phyloP scores from a whole-genome alignment of 2,329 filamentous ascomycete species.

The Fusarium haematococcum region DNA sequence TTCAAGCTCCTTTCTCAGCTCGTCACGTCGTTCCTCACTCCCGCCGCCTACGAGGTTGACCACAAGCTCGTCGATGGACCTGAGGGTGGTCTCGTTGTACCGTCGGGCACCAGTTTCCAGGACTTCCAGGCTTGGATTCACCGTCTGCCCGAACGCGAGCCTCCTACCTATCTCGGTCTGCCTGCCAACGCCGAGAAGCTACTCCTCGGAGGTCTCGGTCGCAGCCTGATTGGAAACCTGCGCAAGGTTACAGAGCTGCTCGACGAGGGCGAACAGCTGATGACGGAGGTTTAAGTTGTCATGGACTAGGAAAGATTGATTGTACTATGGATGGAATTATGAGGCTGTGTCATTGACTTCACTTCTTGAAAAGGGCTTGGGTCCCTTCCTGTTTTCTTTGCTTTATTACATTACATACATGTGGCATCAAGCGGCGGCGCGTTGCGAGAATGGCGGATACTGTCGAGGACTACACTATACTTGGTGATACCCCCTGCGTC shows the following conservation, averaged over 20 bases:
- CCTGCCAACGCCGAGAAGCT: conserved; percentile 98
- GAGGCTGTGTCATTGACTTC: conserved; percentile 1
- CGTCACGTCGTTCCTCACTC: conserved; percentile 83
- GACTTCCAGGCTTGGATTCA: conserved; percentile 95
- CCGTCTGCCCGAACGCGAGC: conserved; percentile 91
- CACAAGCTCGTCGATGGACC: conserved; percentile 85
- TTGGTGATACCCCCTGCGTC: conserved; percentile 39
- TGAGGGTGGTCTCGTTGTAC: conserved; percentile 76
- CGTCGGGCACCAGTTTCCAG: conserved; percentile 81
- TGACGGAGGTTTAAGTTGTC: conserved; percentile 68
- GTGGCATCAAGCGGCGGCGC: conserved; percentile 26
- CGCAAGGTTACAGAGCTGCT: conserved; percentile 87
- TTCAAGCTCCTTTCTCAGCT: conserved; percentile 79
- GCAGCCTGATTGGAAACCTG: conserved; percentile 85
- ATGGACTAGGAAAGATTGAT: neutral
- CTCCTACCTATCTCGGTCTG: conserved; percentile 92
- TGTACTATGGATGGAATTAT: neutral
- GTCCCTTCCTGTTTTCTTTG: conserved; percentile 7
- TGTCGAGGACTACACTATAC: conserved; percentile 17
- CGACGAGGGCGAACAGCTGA: conserved; percentile 93
- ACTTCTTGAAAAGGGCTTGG: conserved; percentile 7
- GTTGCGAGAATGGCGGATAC: conserved; percentile 3
- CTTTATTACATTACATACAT: neutral
- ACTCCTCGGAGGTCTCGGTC: conserved; percentile 87
- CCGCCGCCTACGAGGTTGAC: conserved; percentile 90